Base-by-base conservation (phyloP, 2,329 filamentous ascomycete genomes). In the Hymenotorrendiella dingleyae region DNA sequence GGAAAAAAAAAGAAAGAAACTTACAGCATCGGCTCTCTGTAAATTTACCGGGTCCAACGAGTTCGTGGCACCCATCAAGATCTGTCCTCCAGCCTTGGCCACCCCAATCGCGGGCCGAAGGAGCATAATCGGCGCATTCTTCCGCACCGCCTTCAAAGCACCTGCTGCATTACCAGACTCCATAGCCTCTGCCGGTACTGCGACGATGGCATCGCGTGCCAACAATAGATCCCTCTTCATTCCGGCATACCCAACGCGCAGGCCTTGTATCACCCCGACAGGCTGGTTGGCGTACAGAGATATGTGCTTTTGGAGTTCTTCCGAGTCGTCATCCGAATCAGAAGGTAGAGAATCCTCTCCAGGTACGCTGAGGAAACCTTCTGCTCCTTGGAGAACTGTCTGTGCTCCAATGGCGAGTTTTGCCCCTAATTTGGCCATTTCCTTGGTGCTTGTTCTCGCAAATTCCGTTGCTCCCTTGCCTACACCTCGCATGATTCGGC, bases 321-420 rank as follows among this genome's bases (percentile, higher is more conserved):
- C 74, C 27, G 86, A 82, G 1, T 72, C 64, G 6, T 77, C 75
- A 2, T 78, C 78, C n/a, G n/a, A n/a, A 1, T 79, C 78, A 61
- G 62, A 12, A 56, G 53, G 27, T 63, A 59, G 9, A 63, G 64
- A 12, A 52, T 48, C 16, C 41, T 58, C 35, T 51, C 61, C 36
- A 58, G 58, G 39, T 53, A 70, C 68, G 12, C 66, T 70, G 28
- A 96, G 72, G 48, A 96, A 73, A 14, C 79, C 86, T 63, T 98
- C 94, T 0, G 90, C 89, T 14, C 85, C 86, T 59, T 95, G 85
- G 1, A 98, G 76, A 12, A 90, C 80, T n/a, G 85, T 93, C 58
- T 97, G 93, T 3, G 94, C 95, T 24, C 93, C 93, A 37, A 97
- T 86, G 1, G 91, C 91, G 38, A 97, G 72, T 64, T 96, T 97